Conservation (phyloP, 1,284 basidiomycete species). For the Vanrija sp. region DNA sequence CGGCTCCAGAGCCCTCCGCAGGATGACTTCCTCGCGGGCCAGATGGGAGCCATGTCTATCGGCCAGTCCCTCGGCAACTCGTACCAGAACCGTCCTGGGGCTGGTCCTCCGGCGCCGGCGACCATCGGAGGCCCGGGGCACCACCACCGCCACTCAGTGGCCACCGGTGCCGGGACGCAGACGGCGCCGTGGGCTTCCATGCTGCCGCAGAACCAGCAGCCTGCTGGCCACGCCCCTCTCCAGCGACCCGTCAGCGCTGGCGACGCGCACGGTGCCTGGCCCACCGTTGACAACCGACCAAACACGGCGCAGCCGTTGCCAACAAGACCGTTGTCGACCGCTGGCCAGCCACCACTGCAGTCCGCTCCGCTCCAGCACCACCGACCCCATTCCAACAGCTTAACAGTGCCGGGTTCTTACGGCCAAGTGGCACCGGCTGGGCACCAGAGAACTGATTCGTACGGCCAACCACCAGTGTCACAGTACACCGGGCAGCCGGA, state of each 20-base stretch:
- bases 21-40: constrained; percentile 33
- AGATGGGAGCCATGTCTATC: constrained; percentile 39
- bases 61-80: constrained; percentile 16
- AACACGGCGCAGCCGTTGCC: not conserved
- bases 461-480: not conserved
- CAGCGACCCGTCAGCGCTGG: constrained; percentile 3
- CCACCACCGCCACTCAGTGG: constrained; percentile 35
- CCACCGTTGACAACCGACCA: not conserved
- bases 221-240: not conserved
- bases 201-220: constrained; percentile 25
- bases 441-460: no score
- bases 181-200: constrained; percentile 32
- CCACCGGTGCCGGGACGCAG: constrained; percentile 4
- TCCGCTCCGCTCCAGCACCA: not conserved
- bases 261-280: not conserved
- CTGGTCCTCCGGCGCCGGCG: not conserved
- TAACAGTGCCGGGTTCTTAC: not conserved
- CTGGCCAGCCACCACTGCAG: not conserved
- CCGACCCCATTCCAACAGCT: constrained; percentile 3
- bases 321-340: not conserved
- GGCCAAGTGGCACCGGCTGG: not conserved
- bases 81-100: not conserved
- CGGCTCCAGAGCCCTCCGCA: constrained; percentile 25
- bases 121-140: constrained; percentile 3
- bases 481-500: not conserved